Evolutionary conservation across 169 alveolate species (phyloP), one percentile per base, ranked within the genome.

Genomic region (Babesia ovis): DNA sequence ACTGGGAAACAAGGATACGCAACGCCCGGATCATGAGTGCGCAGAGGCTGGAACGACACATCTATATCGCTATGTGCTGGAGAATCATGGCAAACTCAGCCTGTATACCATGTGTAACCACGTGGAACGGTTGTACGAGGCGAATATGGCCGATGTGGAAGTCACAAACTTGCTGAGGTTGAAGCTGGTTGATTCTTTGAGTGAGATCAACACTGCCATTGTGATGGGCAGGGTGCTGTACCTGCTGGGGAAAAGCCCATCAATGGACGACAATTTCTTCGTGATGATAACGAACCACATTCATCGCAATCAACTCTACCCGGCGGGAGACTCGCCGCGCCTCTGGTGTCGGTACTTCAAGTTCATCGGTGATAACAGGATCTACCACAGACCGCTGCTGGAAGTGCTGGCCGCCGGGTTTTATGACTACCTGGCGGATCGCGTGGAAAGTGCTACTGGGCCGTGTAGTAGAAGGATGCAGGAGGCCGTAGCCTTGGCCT

Each of bases 341-440:
- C 45, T 69, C 23, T 79, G 87, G 87, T 34, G 67, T 32, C 20
- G 73, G 31, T 79, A 79, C 46, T 79, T 79, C 62, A 68, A 59
- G 77, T 79, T 79, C 45, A 59, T 79, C 25, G 87, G 87, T 1
- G 58, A 41, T 25, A 79, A 69, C 29, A 75, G 83, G 22, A 37
- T 79, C 14, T 79, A 54, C 59, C 87, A 79, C 64, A 18, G 56
- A 20, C 61, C 41, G 22, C 64, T 79, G 23, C 43, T 66, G 43
- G 77, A 79, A 22, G 77, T 56, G 22, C 60, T 79, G 39, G 55
- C 48, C 41, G 16, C 20, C 20, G 37, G 35, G 32, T 79, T 35
- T 42, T 18, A 51, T 16, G 48, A 32, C 25, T 79, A 79, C 54
- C 37, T 79, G 23, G 29, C 20, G 29, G 6, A 14, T 14, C 39